Conservation (phyloP, 1,284 basidiomycete species). For the Tilletia setariae region DNA sequence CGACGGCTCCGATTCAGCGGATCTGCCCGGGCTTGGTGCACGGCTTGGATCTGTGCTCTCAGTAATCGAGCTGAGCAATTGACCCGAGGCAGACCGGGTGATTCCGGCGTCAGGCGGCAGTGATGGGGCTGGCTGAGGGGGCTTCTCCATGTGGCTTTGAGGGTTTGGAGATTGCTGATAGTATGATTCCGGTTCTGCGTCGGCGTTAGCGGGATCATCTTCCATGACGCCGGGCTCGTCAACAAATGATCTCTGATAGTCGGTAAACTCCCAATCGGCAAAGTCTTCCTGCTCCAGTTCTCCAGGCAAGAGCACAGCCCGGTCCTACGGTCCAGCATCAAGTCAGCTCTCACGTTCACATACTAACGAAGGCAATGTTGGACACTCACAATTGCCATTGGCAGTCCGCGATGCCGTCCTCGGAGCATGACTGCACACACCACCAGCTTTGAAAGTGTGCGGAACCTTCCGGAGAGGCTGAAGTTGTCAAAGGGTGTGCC, state of each 20-base stretch:
- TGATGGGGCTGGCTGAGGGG: no score
- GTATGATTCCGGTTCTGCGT: background rate
- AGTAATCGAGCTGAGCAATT: no score
- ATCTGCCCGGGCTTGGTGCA: no score
- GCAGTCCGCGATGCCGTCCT: slow-evolving; percentile 79
- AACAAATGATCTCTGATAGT: background rate
- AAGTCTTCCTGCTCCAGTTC: slow-evolving; percentile 47
- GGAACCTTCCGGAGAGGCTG: slow-evolving; percentile 75
- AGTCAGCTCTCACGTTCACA: background rate
- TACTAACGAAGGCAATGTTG: background rate
- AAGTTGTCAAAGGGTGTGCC: slow-evolving; percentile 68
- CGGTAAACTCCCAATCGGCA: slow-evolving; percentile 6
- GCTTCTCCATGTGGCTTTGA: no score
- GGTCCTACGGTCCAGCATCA: slow-evolving; percentile 58
- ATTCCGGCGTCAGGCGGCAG: no score
- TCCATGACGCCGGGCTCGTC: background rate
- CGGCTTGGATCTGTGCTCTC: no score
- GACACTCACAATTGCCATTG: slow-evolving; percentile 62
- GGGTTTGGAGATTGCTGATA: no score
- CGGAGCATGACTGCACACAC: slow-evolving; percentile 78
- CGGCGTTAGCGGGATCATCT: background rate
- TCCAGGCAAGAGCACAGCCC: slow-evolving; percentile 61
- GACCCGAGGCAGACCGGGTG: no score
- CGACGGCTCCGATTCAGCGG: no score
- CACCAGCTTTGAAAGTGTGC: slow-evolving; percentile 79